These are phyloP conservation scores for Globisporangium irregulare DNA, from an alignment of 352 stramenopile genomes.

Conservation along the genomic window DNA sequence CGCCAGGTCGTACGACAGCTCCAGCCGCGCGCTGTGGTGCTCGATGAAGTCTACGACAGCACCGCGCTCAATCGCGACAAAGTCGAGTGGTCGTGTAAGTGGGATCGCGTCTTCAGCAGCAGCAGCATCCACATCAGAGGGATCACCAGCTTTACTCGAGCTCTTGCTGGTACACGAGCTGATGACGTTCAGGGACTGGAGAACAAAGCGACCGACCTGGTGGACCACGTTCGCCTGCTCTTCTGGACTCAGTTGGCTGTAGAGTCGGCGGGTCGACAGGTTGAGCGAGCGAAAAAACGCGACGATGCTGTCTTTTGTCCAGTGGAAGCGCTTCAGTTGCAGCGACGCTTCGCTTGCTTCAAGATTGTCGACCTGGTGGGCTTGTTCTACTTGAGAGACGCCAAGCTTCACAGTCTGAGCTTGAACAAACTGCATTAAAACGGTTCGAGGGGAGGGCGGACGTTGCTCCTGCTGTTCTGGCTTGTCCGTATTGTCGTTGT, in stretches of 20 bases:
- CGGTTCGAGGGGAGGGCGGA: neutral
- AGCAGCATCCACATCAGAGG: neutral
- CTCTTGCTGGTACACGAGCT: neutral
- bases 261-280: constrained; percentile 26
- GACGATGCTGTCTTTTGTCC: constrained; percentile 20
- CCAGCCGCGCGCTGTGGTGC: constrained; percentile 23
- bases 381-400: neutral
- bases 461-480: neutral
- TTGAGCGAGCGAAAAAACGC: constrained; percentile 30
- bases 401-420: neutral
- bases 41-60: constrained; percentile 28
- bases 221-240: constrained; percentile 13
- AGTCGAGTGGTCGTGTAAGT: constrained; percentile 22
- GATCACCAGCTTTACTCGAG: neutral
- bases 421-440: neutral
- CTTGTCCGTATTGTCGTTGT: neutral
- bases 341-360: neutral
- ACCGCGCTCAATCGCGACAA: constrained; percentile 13
- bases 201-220: constrained; percentile 17
- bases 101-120: neutral
- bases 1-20: constrained; percentile 18
- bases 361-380: neutral
- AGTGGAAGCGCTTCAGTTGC: constrained; percentile 14
- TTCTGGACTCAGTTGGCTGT: constrained; percentile 15
- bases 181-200: constrained; percentile 9